These are phyloP conservation scores for Pseudogymnoascus verrucosus DNA, from an alignment of 2,329 filamentous ascomycete genomes.

Conservation along the genomic window DNA sequence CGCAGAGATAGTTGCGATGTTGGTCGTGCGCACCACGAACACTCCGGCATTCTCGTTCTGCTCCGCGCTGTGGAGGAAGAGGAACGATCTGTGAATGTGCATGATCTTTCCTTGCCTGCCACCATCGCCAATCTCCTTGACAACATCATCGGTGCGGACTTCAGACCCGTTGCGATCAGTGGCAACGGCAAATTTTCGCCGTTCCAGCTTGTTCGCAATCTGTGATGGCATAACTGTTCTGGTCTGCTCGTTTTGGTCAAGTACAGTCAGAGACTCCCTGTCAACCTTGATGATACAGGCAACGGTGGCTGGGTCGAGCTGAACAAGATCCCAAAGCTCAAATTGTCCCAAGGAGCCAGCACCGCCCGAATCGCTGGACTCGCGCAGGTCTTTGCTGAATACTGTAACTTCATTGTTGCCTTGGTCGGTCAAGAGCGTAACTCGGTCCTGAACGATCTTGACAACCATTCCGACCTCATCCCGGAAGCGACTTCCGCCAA, in stretches of 20 bases:
- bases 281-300: slow-evolving; percentile 93
- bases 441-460: slow-evolving; percentile 82
- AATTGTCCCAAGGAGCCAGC: slow-evolving; percentile 80
- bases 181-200: slow-evolving; percentile 76
- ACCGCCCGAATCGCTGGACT: slow-evolving; percentile 85
- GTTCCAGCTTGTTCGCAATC: slow-evolving; percentile 80
- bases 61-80: slow-evolving; percentile 81
- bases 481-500: slow-evolving; percentile 86
- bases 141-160: slow-evolving; percentile 82
- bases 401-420: slow-evolving; percentile 91
- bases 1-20: slow-evolving; percentile 84
- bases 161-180: slow-evolving; percentile 91
- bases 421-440: slow-evolving; percentile 88
- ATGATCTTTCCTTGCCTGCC: slow-evolving; percentile 80
- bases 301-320: slow-evolving; percentile 86
- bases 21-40: slow-evolving; percentile 77
- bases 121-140: slow-evolving; percentile 84
- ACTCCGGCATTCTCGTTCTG: slow-evolving; percentile 82
- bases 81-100: slow-evolving; percentile 86
- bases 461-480: slow-evolving; percentile 98
- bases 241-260: slow-evolving; percentile 83
- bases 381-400: slow-evolving; percentile 92
- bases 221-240: slow-evolving; percentile 82
- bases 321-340: slow-evolving; percentile 86
- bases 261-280: slow-evolving; percentile 77